These are phyloP conservation scores for Hypoxylon fragiforme DNA, from an alignment of 495 filamentous ascomycete species.

Conservation along the genomic window DNA sequence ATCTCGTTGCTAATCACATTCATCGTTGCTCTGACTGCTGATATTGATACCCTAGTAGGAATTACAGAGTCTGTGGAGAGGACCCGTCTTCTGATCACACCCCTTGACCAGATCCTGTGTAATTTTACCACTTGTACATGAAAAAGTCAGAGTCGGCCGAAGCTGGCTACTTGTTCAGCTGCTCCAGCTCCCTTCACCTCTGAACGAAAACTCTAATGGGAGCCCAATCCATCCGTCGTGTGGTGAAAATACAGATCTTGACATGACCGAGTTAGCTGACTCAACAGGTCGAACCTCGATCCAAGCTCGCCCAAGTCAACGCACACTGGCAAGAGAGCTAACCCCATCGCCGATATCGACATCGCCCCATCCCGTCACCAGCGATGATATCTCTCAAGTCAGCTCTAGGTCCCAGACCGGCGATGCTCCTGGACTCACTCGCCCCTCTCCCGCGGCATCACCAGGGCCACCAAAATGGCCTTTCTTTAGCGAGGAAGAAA, in stretches of 20 bases:
- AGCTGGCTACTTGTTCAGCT: too few species aligned
- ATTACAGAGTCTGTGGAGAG: background rate
- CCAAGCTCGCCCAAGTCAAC: conserved; percentile 2
- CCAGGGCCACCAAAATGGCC: conserved; percentile 12
- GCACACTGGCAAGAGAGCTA: background rate
- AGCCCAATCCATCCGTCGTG: background rate
- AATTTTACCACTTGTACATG: too few species aligned
- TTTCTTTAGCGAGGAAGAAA: background rate
- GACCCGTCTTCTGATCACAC: background rate
- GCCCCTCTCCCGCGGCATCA: background rate
- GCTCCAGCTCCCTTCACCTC: too few species aligned
- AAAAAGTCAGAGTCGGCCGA: too few species aligned
- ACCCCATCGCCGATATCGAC: conserved; percentile 1
- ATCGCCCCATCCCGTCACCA: conserved; percentile 2
- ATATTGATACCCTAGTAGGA: background rate
- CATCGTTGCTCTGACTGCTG: background rate
- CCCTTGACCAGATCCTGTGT: too few species aligned
- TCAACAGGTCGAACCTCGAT: conserved; percentile 3
- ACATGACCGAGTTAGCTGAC: conserved; percentile 4
- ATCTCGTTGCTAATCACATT: too few species aligned
- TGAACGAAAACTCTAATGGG: too few species aligned
- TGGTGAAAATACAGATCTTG: background rate
- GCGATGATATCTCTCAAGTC: conserved; percentile 6
- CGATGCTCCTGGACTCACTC: background rate
- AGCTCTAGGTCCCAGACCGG: conserved; percentile 3